Conservation (phyloP, 192 early-diverging fungal genomes). For the Gaertneriomyces semiglobifer region DNA sequence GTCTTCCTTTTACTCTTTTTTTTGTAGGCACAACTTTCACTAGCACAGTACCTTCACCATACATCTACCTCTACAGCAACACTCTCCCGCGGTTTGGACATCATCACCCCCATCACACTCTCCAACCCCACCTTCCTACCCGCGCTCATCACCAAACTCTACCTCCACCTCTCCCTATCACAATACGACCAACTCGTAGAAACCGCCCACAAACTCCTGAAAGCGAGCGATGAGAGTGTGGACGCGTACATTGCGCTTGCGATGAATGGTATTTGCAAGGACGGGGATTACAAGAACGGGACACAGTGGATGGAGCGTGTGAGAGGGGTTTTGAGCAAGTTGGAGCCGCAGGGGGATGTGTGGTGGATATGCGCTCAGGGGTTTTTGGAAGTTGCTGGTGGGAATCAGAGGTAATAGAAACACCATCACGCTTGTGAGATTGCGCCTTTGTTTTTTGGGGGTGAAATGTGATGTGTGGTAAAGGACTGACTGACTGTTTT, state of each 20-base stretch:
- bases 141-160: constrained; percentile 52
- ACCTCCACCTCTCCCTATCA: constrained; percentile 41
- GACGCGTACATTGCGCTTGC: constrained; percentile 39
- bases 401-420: no score
- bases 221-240: constrained; percentile 38
- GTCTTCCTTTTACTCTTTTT: not conserved
- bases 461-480: no score
- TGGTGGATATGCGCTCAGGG: no score
- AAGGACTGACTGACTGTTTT: no score
- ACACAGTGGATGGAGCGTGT: not conserved
- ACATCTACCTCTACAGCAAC: constrained; percentile 27
- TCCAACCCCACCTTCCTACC: constrained; percentile 46
- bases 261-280: constrained; percentile 39
- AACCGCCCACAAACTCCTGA: constrained; percentile 40
- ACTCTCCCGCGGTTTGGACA: constrained; percentile 41
- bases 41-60: no score
- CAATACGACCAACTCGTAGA: constrained; percentile 51
- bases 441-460: no score
- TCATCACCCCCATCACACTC: constrained; percentile 46
- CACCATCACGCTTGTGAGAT: no score
- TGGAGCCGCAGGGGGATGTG: no score
- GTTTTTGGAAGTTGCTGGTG: no score
- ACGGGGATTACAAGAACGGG: constrained; percentile 36
- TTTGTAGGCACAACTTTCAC: not conserved
- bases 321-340: no score